A percentile compares a stretch with the other conserved stretches of the same genome.
Evolutionary conservation across 208 protist genomes (phyloP).

Genomic region (Histomonas meleagridis): DNA sequence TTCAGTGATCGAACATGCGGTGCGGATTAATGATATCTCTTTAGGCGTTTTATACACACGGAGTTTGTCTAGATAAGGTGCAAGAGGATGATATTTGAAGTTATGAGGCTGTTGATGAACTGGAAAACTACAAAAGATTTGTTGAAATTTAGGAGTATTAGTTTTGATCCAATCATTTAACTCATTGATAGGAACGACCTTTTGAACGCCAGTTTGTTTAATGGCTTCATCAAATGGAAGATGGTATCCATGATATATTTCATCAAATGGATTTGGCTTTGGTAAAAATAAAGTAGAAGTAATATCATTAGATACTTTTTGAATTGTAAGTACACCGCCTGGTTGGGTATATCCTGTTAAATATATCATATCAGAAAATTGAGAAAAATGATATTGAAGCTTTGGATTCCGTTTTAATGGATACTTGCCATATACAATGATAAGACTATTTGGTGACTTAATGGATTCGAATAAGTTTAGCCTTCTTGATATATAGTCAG

Average conservation of each 20-base stretch:
- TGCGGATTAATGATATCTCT: constrained; percentile 8
- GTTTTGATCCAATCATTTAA: not conserved
- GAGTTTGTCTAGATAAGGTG: not conserved
- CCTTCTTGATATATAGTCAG: not conserved
- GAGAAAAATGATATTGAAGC: not conserved
- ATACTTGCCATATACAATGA: not conserved
- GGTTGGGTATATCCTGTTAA: not conserved
- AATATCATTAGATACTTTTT: too few relatives aligned
- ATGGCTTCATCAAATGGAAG: not conserved
- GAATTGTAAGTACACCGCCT: not conserved
- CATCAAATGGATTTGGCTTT: not conserved
- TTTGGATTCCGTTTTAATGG: not conserved
- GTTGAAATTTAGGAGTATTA: too few relatives aligned
- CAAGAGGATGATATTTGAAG: not conserved
- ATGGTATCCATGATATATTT: not conserved
- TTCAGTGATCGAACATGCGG: not conserved
- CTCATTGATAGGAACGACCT: not conserved
- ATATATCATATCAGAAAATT: constrained; percentile 31
- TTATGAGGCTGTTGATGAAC: not conserved
- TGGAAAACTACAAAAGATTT: not conserved
- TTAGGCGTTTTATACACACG: not conserved
- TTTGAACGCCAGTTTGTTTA: not conserved
- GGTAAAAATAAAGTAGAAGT: not conserved
- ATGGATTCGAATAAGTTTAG: not conserved
- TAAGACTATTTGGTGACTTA: too few relatives aligned